Conservation (phyloP, 805 yeast genomes). For the Debaryomyces maramus region DNA sequence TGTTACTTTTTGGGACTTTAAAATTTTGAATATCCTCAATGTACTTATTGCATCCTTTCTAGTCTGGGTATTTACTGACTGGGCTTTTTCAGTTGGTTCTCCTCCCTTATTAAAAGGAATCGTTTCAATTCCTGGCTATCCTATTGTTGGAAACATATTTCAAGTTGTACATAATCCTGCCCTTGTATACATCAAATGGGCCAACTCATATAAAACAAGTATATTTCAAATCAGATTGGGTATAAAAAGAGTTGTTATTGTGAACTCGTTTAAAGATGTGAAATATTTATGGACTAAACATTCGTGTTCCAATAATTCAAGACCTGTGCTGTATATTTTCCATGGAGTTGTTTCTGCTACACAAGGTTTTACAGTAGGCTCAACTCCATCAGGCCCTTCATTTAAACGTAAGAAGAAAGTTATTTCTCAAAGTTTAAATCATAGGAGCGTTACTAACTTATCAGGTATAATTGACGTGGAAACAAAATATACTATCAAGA, state of each 20-base stretch:
- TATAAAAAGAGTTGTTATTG: constrained; percentile 55
- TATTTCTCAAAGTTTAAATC: constrained; percentile 46
- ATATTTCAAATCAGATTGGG: constrained; percentile 70
- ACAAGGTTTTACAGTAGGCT: constrained; percentile 62
- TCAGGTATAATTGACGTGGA: constrained; percentile 39
- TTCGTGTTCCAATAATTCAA: constrained; percentile 56
- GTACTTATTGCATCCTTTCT: background rate
- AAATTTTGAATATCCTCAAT: constrained; percentile 1
- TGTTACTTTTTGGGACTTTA: constrained; percentile 4
- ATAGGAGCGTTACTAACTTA: constrained; percentile 30
- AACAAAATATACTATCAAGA: constrained; percentile 24
- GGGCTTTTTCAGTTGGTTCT: constrained; percentile 8
- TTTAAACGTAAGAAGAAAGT: constrained; percentile 50
- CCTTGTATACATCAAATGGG: constrained; percentile 45
- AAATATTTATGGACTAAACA: constrained; percentile 49
- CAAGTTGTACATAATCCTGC: constrained; percentile 53
- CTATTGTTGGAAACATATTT: constrained; percentile 52
- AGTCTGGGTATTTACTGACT: constrained; percentile 11
- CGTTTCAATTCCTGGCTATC: constrained; percentile 46
- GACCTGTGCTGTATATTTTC: constrained; percentile 68
- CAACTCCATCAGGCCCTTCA: constrained; percentile 57
- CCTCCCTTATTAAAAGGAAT: constrained; percentile 38
- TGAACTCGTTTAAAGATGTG: constrained; percentile 61
- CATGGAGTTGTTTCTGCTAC: constrained; percentile 58
- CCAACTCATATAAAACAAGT: constrained; percentile 35